Evolutionary conservation across 2,329 filamentous ascomycete species (phyloP), one percentile per base, ranked within the genome.

Genomic region (Colletotrichum tofieldiae): DNA sequence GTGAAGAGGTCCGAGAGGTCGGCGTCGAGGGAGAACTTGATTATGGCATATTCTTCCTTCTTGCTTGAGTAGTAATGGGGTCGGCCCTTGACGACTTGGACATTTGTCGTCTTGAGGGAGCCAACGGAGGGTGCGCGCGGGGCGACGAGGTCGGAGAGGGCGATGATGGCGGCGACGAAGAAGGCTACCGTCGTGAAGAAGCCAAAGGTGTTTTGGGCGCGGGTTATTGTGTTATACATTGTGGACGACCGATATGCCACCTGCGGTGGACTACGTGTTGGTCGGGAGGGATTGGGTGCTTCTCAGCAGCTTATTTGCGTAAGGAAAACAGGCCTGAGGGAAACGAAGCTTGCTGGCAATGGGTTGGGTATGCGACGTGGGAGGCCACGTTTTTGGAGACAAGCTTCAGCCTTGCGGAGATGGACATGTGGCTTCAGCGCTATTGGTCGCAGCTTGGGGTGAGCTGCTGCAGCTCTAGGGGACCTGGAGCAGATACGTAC

Each of bases 171-270:
- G 64, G 91, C 95, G 66, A 98, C 89, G 70, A 90, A 90, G 80
- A 97, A 96, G 69, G 93, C 93, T 75, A 98, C 95, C 35, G 95
- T 97, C 23, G 96, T 98, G 88, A 98, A 98, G 90, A 97, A 98
- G 83, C 96, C 95, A 82, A 99, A 99, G 82, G 95, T 92, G 85
- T 94, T 96, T 84, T 99, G 96, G 76, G 93, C 83, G 77, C 96
- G 94, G 74, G 93, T 94, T 60, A 97, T 84, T 58, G 93, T 90
- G 80, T 94, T 97, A 84, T 98, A 93, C 96, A 99, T 98, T 73
- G 73, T 87, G 85, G 52, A n/a, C 29, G 29, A 60, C 26, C 54
- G 62, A 4, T 14, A 14, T 35, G 41, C 60, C 61, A 68, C 59
- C 55, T 35, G 54, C 39, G 59, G 66, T 26, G 59, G 59, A 47